Base-by-base conservation (phyloP, 768 basidiomycete genomes). In the Rhizopogon vesiculosus region DNA sequence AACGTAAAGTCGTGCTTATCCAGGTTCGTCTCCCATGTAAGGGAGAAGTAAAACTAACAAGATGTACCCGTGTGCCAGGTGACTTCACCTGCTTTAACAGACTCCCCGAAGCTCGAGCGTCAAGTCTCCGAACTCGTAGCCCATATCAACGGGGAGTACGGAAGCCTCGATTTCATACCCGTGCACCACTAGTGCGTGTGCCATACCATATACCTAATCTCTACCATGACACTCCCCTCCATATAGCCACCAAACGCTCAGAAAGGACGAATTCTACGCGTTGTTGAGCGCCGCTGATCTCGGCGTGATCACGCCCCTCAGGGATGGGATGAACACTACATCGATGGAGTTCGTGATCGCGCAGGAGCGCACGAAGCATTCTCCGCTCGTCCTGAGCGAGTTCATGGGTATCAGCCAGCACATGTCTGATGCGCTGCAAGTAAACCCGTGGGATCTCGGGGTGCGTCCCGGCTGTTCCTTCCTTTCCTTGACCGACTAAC, bases 261-360 rank as follows among this genome's bases (percentile, higher is more conserved):
- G 96, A 71, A 92, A 93, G 70, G 93, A 98, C 72, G 96, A 99
- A 69, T 99, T 97, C 71, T 98, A 98, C 71, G 96, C 93, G 0
- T 80, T 99, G 12, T 77, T 99, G 39, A 87, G 85, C 54, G 95
- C 92, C 3, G 95, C 96, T 6, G 95, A 98, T 67, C 80, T 98
- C 12, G 96, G 89, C 15, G 87, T 98, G 42, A 96, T 98, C 70
- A 98, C 96, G 0, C 93, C 94, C 1, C 79, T 98, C 7, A 84
- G 96, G 35, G 96, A 99, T 66, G 97, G 96, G 6, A 98, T 98
- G 97, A 99, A 99, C 78, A 98, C 96, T 13, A 97, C 95, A 0
- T 89, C 87, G 51, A 96, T 97, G 93, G 96, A 98, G 72, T 98
- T 95, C 70, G 89, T 96, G 29, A 89, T 98, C 58, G 93, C 94